Base-by-base conservation (phyloP, 495 filamentous ascomycete species). In the Penicillium soppii region DNA sequence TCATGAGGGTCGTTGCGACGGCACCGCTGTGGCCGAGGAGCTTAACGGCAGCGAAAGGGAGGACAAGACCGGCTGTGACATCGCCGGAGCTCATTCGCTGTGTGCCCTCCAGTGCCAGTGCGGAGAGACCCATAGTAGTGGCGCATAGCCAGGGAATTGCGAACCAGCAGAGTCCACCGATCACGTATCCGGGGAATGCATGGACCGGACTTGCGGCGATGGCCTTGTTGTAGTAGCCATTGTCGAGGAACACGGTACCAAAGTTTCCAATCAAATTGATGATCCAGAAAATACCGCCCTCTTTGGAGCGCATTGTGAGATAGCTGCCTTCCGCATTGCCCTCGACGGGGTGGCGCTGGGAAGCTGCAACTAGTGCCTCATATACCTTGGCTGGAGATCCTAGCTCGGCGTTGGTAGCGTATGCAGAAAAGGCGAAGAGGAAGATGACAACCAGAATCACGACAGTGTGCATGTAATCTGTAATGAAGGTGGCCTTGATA, bases 211-310 rank as follows among this genome's bases (percentile, higher is more conserved):
- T 86, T 5, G 91, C 91, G n/a, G 91, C 90, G 50, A 96, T 95
- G 33, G 91, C 91, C 67, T 96, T 95, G 78, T 95, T 94, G 75
- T 92, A 95, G 75, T 95, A 95, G 9, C 84, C 83, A 53, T 86
- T 89, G 66, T 90, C 85, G 4, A 86, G 76, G 73, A 92, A 91
- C 39, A 91, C 88, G 23, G 90, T 92, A 39, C 66, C 68, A 46
- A 70, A 73, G 56, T 71, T 71, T 33, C 89, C 89, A 50, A 92
- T 83, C 47, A 95, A 80, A 68, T 97, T 96, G 72, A 97, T 97
- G 43, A 97, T 83, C 76, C 95, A 96, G 79, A 97, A 97, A 50
- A 97, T 89, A 16, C 85, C 91, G 20, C 92, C 92, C 58, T 96
- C 84, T 54, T 83, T 84, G 10, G 87, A 91, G 40, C 81, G 75